phyloP scores from a whole-genome alignment of 495 filamentous ascomycete genomes.

The Lophiotrema nucula region DNA sequence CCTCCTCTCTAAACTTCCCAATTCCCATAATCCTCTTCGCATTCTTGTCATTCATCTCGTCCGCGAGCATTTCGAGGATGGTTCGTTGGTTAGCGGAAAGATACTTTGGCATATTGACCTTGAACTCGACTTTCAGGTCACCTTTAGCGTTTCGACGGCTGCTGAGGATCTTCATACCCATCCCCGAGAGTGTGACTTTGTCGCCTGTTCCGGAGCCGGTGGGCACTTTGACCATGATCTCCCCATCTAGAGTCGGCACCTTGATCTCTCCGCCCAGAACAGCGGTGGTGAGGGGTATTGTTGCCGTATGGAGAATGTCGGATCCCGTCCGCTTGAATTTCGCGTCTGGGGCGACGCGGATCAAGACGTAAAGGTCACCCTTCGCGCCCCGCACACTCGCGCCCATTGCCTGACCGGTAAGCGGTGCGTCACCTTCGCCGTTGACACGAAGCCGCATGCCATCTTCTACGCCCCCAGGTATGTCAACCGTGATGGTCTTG shows the following conservation, averaged over 20 bases:
- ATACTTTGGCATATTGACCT: slow-evolving; percentile 91
- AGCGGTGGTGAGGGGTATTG: slow-evolving; percentile 89
- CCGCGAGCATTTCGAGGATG: slow-evolving; percentile 89
- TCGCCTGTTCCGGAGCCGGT: slow-evolving; percentile 93
- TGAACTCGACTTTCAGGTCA: slow-evolving; percentile 91
- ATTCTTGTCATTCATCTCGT: slow-evolving; percentile 87
- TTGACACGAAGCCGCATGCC: slow-evolving; percentile 82
- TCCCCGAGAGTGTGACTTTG: slow-evolving; percentile 76
- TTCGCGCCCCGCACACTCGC: slow-evolving; percentile 58
- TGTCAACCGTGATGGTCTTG: slow-evolving; percentile 80
- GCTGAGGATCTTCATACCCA: slow-evolving; percentile 84
- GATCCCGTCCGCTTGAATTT: slow-evolving; percentile 82
- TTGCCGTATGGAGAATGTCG: slow-evolving; percentile 88
- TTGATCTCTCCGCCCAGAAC: slow-evolving; percentile 84
- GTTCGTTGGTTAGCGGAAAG: slow-evolving; percentile 84
- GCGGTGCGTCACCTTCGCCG: slow-evolving; percentile 82
- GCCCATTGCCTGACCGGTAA: slow-evolving; percentile 61
- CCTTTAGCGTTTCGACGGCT: slow-evolving; percentile 57
- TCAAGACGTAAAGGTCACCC: slow-evolving; percentile 85
- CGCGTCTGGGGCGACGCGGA: slow-evolving; percentile 77
- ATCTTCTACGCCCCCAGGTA: slow-evolving; percentile 91
- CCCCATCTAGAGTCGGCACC: slow-evolving; percentile 84
- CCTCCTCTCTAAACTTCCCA: slow-evolving; percentile 41
- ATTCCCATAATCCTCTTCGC: slow-evolving; percentile 90
- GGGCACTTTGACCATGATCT: slow-evolving; percentile 82